Percentiles rank a stretch among this genome's conserved stretches.
Evolutionary conservation across 1,139 yeast species (phyloP).

Genomic region (Candida sp.): DNA sequence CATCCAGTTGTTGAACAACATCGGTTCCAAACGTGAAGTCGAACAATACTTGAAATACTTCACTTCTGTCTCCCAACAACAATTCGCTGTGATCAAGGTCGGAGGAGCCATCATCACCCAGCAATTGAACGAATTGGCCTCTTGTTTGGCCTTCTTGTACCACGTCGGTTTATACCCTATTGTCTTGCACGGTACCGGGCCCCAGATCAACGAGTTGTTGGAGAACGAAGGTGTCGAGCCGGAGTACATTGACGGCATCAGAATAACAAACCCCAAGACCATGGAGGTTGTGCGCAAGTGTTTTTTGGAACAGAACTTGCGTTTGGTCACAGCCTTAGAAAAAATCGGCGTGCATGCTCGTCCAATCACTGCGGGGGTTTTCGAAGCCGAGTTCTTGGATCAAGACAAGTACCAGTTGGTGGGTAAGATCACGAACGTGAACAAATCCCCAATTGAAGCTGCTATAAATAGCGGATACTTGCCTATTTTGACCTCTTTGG

Average conservation of each 20-base stretch:
- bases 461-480: conserved; percentile 95
- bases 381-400: conserved; percentile 91
- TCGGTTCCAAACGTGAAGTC: conserved; percentile 97
- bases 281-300: conserved; percentile 97
- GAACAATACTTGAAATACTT: conserved; percentile 96
- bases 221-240: conserved; percentile 98
- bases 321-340: conserved; percentile 94
- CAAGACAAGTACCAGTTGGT: conserved; percentile 91
- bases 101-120: conserved; percentile 99
- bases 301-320: conserved; percentile 92
- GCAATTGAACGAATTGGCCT: conserved; percentile 90
- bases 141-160: conserved; percentile 93
- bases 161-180: conserved; percentile 98
- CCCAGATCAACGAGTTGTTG: conserved; percentile 92
- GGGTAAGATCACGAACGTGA: conserved; percentile 86
- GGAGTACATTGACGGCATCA: conserved; percentile 93
- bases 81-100: conserved; percentile 97
- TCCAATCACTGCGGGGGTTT: conserved; percentile 98
- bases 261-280: conserved; percentile 93
- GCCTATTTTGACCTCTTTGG: conserved; percentile 94
- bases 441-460: conserved; percentile 92
- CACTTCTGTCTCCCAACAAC: conserved; percentile 95
- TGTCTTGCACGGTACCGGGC: conserved; percentile 98
- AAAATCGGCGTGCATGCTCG: conserved; percentile 97
- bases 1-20: conserved; percentile 90